A percentile compares a stretch with the other conserved stretches of the same genome.
phyloP scores from a whole-genome alignment of 2,329 filamentous ascomycete species.

The Stylonectria norvegica region DNA sequence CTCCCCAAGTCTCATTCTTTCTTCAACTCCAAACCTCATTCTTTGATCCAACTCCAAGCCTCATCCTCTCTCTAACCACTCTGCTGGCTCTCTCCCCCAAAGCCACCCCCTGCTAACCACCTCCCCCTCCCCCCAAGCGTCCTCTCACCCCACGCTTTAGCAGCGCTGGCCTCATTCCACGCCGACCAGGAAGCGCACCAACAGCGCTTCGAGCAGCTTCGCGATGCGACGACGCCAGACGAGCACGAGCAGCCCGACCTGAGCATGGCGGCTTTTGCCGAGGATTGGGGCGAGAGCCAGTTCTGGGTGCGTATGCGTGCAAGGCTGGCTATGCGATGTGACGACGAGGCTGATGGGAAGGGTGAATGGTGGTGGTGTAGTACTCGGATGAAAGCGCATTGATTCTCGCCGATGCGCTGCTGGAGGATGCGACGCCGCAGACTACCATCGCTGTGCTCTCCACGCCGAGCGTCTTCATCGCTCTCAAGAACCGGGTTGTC shows the following conservation, averaged over 20 bases:
- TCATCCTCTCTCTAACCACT: no score
- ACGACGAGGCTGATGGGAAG: not conserved
- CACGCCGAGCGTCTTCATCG: slow-evolving; percentile 73
- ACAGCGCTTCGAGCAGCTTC: slow-evolving; percentile 66
- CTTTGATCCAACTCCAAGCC: no score
- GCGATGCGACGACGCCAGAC: slow-evolving; percentile 33
- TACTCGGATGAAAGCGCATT: slow-evolving; percentile 70
- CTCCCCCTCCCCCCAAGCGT: slow-evolving; percentile 31
- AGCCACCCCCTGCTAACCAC: no score
- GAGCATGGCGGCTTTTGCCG: slow-evolving; percentile 68
- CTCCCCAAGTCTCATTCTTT: not conserved
- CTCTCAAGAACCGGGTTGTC: slow-evolving; percentile 69
- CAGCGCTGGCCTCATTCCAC: slow-evolving; percentile 71
- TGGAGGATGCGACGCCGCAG: slow-evolving; percentile 55
- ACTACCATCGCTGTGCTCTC: slow-evolving; percentile 67
- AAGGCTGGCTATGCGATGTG: no score
- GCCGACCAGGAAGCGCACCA: slow-evolving; percentile 64
- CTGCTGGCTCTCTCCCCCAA: no score
- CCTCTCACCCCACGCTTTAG: slow-evolving; percentile 64
- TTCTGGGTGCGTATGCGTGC: slow-evolving; percentile 67
- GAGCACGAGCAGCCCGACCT: slow-evolving; percentile 48
- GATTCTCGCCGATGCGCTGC: slow-evolving; percentile 60
- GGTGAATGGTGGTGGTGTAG: slow-evolving; percentile 34
- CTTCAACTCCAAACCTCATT: no score
- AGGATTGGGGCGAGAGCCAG: slow-evolving; percentile 81